Conservation (phyloP, 2,329 filamentous ascomycete genomes). For the Alternaria sp. region DNA sequence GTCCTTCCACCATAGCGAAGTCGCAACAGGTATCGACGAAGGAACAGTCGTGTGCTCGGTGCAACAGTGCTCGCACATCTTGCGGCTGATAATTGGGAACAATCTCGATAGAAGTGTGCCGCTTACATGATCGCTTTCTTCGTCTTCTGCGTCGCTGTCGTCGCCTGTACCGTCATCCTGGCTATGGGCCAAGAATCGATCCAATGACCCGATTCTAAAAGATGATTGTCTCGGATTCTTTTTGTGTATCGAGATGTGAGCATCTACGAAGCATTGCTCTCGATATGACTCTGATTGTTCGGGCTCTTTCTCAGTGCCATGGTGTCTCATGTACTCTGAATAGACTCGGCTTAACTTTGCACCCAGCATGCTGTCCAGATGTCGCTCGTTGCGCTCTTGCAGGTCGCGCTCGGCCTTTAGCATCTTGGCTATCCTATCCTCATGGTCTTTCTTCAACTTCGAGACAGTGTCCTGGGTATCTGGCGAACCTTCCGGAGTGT, state of each 20-base stretch:
- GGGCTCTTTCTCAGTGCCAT: not conserved
- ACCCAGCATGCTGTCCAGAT: not conserved
- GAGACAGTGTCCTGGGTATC: fast-evolving
- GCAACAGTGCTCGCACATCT: not conserved
- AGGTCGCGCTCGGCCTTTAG: not conserved
- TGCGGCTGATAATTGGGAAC: not conserved
- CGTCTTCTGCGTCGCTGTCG: not conserved
- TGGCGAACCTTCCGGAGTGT: fast-evolving
- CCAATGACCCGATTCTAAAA: not conserved
- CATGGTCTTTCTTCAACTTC: not conserved
- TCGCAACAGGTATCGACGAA: not conserved
- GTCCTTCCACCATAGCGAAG: not conserved
- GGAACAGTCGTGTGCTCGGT: not conserved
- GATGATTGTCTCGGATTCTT: not conserved
- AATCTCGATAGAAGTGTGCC: not conserved
- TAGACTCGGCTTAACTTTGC: not conserved
- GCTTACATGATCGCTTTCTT: not conserved
- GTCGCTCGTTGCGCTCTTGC: not conserved
- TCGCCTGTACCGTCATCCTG: not conserved
- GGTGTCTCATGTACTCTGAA: not conserved
- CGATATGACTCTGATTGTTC: not conserved
- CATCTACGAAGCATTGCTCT: not conserved
- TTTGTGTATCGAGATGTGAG: not conserved
- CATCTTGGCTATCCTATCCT: not conserved
- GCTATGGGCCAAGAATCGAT: not conserved